Evolutionary conservation across 371 early-diverging fungal genomes (phyloP), one percentile per base, ranked within the genome.

Genomic region (Globomyces sp.): DNA sequence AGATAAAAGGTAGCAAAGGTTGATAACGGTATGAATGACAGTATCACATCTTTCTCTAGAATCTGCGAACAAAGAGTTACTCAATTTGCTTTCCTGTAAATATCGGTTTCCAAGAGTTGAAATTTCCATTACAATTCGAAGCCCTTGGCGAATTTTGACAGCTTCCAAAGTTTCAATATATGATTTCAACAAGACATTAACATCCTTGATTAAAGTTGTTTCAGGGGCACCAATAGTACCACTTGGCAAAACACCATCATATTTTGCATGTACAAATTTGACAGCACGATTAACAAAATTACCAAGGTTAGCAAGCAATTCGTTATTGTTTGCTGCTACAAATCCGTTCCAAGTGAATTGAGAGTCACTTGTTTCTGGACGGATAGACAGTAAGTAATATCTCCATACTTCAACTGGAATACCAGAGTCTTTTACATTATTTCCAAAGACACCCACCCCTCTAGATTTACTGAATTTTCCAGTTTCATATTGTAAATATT

Each of bases 401-500:
- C 99, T 91, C 99, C 99, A 99, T 37, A 99, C 93, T 41, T 92
- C 91, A 34, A 90, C 84, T 8, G 94, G 89, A 63, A 99, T 91
- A 46, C 94, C 91, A n/a, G 91, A 89, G 36, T 94, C 94, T 64
- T 88, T 82, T 37, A 96, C 93, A 72, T 96, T 91, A 85, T 94
- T 93, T 62, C 99, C 99, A 85, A 99, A 99, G 46, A 99, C 99
- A 66, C 99, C 99, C 45, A 96, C 87, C 58, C 91, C 90, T 68
- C 98, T 92, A 40, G 93, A 93, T 86, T 99, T 99, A 65, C 93
- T 93, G 85, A 99, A 99, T 79, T 99, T 99, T 67, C 90, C 91
- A 58, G 87, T 84, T 78, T 99, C 99, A 79, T 99, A 99, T 74
- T 97, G 94, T 63, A 99, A 87, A 74, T 99, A 99, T 78, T 99